Base-by-base conservation (phyloP, 2,329 filamentous ascomycete species). In the Monosporascus sp. region DNA sequence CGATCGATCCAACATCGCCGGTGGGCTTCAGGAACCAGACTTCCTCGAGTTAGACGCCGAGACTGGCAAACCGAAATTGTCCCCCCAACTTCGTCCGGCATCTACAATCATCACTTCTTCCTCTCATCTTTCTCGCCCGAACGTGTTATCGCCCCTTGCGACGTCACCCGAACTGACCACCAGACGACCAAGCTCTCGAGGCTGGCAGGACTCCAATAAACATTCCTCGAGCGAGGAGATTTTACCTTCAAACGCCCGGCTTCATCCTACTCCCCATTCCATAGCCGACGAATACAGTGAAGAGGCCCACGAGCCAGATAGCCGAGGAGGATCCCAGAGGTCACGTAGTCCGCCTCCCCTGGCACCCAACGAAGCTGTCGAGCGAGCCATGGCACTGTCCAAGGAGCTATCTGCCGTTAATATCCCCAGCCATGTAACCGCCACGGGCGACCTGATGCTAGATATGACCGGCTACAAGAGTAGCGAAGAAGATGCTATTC, bases 401-500 rank as follows among this genome's bases (percentile, higher is more conserved):
- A 89, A 90, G 67, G 92, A 92, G 69, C 80, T 99, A 3, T 90
- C 90, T 46, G 87, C 85, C 3, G 94, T 89, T 48, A 97, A 97
- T 66, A 97, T 99, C 55, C 91, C 91, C 6, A 94, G 88, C 53
- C 87, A 90, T 59, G 86, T 99, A n/a, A 97, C 88, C 1, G 91
- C 96, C 53, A 88, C 84, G 1, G 94, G 94, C 17, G 94, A 99
- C 71, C 76, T 99, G 52, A 97, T 97, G 91, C 76, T 99, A 50
- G 94, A 99, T 69, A 97, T 99, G 92, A 92, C 91, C 0, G 91
- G 91, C 1, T 97, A 96, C 74, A 97, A 97, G 71, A 90, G 87
- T 68, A 95, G 86, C 65, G 93, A 97, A 61, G 91, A 96, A 63
- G 92, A 97, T 62, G 89, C 93, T 6, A 79, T 97, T 51, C 85